phyloP scores from a whole-genome alignment of 2,329 filamentous ascomycete genomes.

The Daldinia sp. region DNA sequence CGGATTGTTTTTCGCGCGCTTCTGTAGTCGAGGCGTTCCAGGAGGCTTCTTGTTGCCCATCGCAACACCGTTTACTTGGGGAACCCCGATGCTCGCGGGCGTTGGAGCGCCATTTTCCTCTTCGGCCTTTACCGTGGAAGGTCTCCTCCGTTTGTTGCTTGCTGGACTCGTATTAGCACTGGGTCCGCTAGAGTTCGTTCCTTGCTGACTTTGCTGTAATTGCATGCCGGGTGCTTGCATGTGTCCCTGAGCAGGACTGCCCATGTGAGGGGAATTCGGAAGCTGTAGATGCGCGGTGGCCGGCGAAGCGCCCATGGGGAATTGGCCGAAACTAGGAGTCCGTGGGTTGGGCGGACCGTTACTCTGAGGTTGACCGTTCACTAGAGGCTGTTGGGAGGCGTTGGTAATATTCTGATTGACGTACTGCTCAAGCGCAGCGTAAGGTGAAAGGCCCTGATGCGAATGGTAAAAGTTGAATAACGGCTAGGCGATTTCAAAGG shows the following conservation, averaged over 20 bases:
- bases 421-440: constrained; percentile 71
- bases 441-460: constrained; percentile 67
- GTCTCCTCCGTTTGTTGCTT: constrained; percentile 69
- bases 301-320: constrained; percentile 70
- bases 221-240: constrained; percentile 76
- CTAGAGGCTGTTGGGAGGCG: constrained; percentile 51
- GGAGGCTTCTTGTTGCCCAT: constrained; percentile 65
- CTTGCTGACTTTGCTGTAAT: constrained; percentile 75
- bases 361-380: constrained; percentile 61
- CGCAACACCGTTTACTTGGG: constrained; percentile 65
- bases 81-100: constrained; percentile 55
- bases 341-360: constrained; percentile 62
- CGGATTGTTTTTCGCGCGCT: constrained; percentile 64
- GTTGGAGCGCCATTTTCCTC: constrained; percentile 66
- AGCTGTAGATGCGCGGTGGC: constrained; percentile 70
- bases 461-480: constrained; percentile 69
- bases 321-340: constrained; percentile 68
- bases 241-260: constrained; percentile 71
- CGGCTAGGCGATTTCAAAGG: constrained; percentile 51
- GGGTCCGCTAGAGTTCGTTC: constrained; percentile 73
- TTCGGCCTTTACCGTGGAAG: constrained; percentile 69
- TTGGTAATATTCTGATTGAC: constrained; percentile 62
- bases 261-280: constrained; percentile 71
- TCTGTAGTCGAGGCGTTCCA: constrained; percentile 66
- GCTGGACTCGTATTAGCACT: constrained; percentile 75